Evolutionary conservation across 2,329 filamentous ascomycete genomes (phyloP), one percentile per base, ranked within the genome.

Genomic region (Huntiella bhutanensis): DNA sequence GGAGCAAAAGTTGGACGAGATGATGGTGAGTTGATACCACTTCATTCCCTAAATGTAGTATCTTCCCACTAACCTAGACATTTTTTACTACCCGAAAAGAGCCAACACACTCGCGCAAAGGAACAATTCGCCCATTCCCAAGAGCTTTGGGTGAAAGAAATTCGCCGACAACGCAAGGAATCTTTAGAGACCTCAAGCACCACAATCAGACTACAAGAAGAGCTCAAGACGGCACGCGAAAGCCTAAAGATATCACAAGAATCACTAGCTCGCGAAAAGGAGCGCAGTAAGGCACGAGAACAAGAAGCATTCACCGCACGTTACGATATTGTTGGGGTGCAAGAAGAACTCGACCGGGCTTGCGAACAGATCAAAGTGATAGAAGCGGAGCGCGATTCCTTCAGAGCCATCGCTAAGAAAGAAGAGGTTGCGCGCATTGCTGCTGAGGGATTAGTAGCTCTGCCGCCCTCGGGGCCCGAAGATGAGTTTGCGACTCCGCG

Each of bases 391-490:
- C 77, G 80, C 5, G 80, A 85, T 57, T 75, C 79, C 3, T 71
- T 82, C 56, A 82, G 80, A 62, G 77, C 73, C 2, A 75, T 77
- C 43, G 71, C 81, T 32, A 71, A 80, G 61, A 80, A 81, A 54
- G 80, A 85, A 55, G 80, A 84, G 57, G 71, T 84, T 17, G 72
- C 77, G 15, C 71, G 77, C 43, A 78, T 85, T 45, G 80, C 81
- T 3, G 76, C 79, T 16, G 79, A 85, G 57, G 80, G 79, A 13
- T 71, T 68, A 39, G 71, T 85, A 46, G 76, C 80, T 2, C 62
- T 84, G 10, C 80, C 80, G 55, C 66, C 37, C 43, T 54, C 48
- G 2, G 64, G 66, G n/a, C 63, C 68, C 10, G 66, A 69, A 11
- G 75, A 77, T 50, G 73, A 80, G 51, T 74, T 80, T 53, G 68